Evolutionary conservation across 495 filamentous ascomycete genomes (phyloP), one percentile per base, ranked within the genome.

Genomic region (Penicillium maclennaniae): DNA sequence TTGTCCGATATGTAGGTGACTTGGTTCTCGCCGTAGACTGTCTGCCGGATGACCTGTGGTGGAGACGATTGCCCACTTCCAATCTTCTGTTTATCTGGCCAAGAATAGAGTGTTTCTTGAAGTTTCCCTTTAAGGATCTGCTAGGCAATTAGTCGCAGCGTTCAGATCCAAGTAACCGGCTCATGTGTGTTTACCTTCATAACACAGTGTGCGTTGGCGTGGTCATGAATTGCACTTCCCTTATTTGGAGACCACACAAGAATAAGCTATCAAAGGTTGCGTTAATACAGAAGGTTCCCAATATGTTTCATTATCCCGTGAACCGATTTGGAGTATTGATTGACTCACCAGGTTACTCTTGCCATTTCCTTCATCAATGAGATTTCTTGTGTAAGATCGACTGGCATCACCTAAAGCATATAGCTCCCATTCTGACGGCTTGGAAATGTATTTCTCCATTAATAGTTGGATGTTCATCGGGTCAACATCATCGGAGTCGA

Each of bases 161-260:
- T 12, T 44, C 42, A 15, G 26, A 34, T 28, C 7, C 17, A 25
- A 16, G 19, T 15, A 21, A 7, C 10, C 9, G 4, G 21, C 15
- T 14, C 15, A 31, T 17, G 42, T 16, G 10, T 15, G 53, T 42
- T 4, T 69, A 78, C 78, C 70, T 83, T 83, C 80, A 83, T 83
- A 28, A 83, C 70, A 49, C 89, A 93, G 60, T 92, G 88, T 21
- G 89, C 86, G 61, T 89, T 84, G 55, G 88, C 87, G 67, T 93
- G 89, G 62, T 97, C 92, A 68, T 97, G 92, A 54, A 96, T 87
- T 1, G 83, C 83, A 62, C 85, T 91, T 19, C 82, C 82, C 69
- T 89, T 89, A n/a, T 89, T 87, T 17, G 92, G 92, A 12, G 80
- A 86, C 92, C 92, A 97, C n/a, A 96, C 92, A 10, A 97, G 79